Conservation (phyloP, 2,329 filamentous ascomycete species). For the Periconia macrospinosa region DNA sequence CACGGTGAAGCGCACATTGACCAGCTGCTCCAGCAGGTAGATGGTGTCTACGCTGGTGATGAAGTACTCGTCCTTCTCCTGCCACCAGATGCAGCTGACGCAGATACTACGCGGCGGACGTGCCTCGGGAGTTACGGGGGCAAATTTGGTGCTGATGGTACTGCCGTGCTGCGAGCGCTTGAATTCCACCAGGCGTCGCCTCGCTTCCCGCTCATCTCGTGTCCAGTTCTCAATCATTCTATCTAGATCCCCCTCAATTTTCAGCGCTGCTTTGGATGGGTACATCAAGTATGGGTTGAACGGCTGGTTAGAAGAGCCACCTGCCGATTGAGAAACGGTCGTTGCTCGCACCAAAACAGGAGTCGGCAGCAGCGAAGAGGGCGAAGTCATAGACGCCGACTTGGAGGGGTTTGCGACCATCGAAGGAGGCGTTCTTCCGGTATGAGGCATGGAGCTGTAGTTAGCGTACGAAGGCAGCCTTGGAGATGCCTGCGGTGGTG, state of each 20-base stretch:
- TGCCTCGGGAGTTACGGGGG: conserved; percentile 75
- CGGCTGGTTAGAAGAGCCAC: conserved; percentile 48
- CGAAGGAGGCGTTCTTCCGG: conserved; percentile 48
- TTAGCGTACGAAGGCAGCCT: conserved; percentile 39
- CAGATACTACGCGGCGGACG: conserved; percentile 83
- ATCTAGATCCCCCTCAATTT: conserved; percentile 83
- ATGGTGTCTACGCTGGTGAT: conserved; percentile 98
- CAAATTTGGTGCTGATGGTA: conserved; percentile 79
- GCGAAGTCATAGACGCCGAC: conserved; percentile 49
- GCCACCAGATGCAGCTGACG: conserved; percentile 98
- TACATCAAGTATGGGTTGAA: conserved; percentile 81
- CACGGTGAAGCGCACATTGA: conserved; percentile 84
- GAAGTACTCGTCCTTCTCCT: conserved; percentile 85
- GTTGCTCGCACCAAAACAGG: conserved; percentile 70
- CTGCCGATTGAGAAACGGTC: conserved; percentile 59
- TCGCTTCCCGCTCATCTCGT: conserved; percentile 75
- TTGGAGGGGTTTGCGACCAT: conserved; percentile 38
- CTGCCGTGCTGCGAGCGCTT: conserved; percentile 79
- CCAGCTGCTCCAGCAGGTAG: conserved; percentile 86
- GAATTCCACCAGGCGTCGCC: conserved; percentile 86
- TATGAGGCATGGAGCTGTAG: conserved; percentile 51
- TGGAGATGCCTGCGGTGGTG: conserved; percentile 39
- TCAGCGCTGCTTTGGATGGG: conserved; percentile 76
- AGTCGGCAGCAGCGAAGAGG: conserved; percentile 46
- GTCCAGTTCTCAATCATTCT: conserved; percentile 84